Evolutionary conservation across 2,329 filamentous ascomycete species (phyloP).

Genomic region (Monosporascus sp.): DNA sequence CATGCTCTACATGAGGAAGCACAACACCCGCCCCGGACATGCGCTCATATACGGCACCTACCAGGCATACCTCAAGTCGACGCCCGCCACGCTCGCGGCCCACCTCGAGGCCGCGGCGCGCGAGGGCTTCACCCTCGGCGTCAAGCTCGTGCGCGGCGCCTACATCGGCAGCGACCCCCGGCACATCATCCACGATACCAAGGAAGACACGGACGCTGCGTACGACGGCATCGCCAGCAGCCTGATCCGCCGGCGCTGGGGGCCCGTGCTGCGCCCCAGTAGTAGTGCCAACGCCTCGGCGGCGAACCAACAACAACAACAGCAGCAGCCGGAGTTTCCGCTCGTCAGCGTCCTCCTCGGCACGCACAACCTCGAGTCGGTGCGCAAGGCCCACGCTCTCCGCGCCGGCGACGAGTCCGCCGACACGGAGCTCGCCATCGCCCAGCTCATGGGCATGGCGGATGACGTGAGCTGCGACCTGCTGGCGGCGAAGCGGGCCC

Average conservation of each 20-base stretch:
- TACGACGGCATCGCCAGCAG: constrained; percentile 69
- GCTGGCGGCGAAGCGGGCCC: constrained; percentile 19
- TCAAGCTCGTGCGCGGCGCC: constrained; percentile 72
- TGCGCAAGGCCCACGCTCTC: constrained; percentile 51
- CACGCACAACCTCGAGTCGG: constrained; percentile 74
- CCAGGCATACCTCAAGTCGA: constrained; percentile 68
- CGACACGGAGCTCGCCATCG: constrained; percentile 51
- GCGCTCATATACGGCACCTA: constrained; percentile 78
- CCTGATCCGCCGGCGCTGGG: constrained; percentile 61
- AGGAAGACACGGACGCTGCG: constrained; percentile 62
- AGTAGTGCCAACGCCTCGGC: too few species aligned
- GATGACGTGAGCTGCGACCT: constrained; percentile 78
- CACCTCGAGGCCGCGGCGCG: constrained; percentile 56
- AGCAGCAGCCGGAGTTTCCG: constrained; percentile 43
- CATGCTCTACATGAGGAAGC: constrained; percentile 68
- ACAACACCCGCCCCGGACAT: constrained; percentile 57
- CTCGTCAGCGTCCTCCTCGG: constrained; percentile 65
- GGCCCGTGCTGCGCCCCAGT: constrained; percentile 39
- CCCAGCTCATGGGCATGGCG: constrained; percentile 91
- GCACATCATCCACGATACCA: constrained; percentile 65
- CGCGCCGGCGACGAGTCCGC: constrained; percentile 39
- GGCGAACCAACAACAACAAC: constrained; percentile 28
- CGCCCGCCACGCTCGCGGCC: constrained; percentile 48
- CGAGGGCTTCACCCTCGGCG: constrained; percentile 61
- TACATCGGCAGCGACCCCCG: constrained; percentile 68